phyloP scores from a whole-genome alignment of 1,139 yeast species.

The Kluyveromyces sp. region DNA sequence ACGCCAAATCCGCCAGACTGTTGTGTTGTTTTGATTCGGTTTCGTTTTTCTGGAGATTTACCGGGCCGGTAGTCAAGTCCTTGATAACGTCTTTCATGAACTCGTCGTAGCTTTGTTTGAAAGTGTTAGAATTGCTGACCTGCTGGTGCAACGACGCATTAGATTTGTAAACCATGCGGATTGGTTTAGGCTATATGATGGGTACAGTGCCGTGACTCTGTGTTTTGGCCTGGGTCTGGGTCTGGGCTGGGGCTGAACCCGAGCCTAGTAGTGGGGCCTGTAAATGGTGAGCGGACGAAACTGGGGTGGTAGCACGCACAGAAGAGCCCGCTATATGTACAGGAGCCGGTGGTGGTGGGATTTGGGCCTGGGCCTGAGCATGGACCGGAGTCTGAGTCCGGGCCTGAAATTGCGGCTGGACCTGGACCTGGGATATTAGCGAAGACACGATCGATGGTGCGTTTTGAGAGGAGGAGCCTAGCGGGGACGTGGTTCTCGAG shows the following conservation, averaged over 20 bases:
- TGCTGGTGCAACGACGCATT: slow-evolving; percentile 2
- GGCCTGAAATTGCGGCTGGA: too few relatives aligned
- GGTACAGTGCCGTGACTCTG: background rate
- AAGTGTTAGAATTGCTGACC: slow-evolving; percentile 2
- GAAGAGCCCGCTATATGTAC: too few relatives aligned
- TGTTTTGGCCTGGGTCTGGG: background rate
- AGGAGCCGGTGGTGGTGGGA: too few relatives aligned
- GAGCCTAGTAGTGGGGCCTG: background rate
- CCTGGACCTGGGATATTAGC: background rate
- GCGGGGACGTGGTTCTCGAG: slow-evolving; percentile 5
- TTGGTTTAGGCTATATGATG: slow-evolving; percentile 4
- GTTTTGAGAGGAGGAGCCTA: background rate
- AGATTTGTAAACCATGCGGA: slow-evolving; percentile 4
- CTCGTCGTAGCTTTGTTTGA: slow-evolving; percentile 16
- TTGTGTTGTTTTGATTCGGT: slow-evolving; percentile 12
- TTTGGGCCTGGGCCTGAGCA: too few relatives aligned
- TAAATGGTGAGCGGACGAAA: too few relatives aligned
- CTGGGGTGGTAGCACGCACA: too few relatives aligned
- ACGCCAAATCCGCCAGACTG: slow-evolving; percentile 22
- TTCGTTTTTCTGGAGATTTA: slow-evolving; percentile 23
- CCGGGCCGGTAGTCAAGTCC: slow-evolving; percentile 22
- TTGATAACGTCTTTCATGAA: slow-evolving; percentile 18
- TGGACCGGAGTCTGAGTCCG: too few relatives aligned
- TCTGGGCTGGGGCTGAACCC: background rate
- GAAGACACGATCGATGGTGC: background rate